phyloP scores from a whole-genome alignment of 805 yeast species.

The Suhomyces kilbournensis region DNA sequence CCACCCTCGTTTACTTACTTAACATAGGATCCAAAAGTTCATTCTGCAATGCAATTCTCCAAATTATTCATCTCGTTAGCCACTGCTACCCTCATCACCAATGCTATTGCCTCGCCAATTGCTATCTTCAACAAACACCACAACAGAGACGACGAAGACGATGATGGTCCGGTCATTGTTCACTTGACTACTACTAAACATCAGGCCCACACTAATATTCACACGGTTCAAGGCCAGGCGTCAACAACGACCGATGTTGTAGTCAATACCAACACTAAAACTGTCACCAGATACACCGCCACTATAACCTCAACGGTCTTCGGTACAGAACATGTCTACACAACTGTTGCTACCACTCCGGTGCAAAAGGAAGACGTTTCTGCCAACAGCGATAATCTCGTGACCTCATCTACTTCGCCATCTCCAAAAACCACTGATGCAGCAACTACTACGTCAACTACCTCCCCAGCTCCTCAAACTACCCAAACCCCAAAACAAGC shows the following conservation, averaged over 20 bases:
- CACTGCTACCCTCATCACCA: conserved; percentile 18
- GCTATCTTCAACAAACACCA: conserved; percentile 3
- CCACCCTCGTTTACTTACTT: conserved; percentile 6
- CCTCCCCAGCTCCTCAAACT: conserved; percentile 9
- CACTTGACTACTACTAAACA: conserved; percentile 35
- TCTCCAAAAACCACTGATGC: conserved; percentile 6
- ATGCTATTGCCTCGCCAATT: conserved; percentile 19
- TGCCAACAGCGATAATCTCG: conserved; percentile 8
- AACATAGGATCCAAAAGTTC: conserved; percentile 4
- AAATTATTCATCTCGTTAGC: conserved; percentile 17
- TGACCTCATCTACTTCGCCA: conserved; percentile 2
- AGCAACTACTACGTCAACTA: conserved; percentile 11
- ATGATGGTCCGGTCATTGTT: conserved; percentile 28
- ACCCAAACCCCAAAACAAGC: conserved; percentile 7
- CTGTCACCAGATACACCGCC: conserved; percentile 41
- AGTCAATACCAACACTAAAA: conserved; percentile 31
- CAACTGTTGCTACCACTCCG: conserved; percentile 35
- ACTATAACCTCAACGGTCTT: conserved; percentile 43
- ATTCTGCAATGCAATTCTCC: conserved; percentile 25
- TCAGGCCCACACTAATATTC: conserved; percentile 30
- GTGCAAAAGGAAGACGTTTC: conserved; percentile 15
- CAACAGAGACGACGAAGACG: conserved; percentile 14
- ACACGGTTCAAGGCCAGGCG: conserved; percentile 29
- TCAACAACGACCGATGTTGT: conserved; percentile 28
- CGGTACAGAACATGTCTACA: conserved; percentile 35